A percentile compares a stretch with the other conserved stretches of the same genome.
Evolutionary conservation across 2,329 filamentous ascomycete species (phyloP).

Genomic region (Thielaviopsis musarum): DNA sequence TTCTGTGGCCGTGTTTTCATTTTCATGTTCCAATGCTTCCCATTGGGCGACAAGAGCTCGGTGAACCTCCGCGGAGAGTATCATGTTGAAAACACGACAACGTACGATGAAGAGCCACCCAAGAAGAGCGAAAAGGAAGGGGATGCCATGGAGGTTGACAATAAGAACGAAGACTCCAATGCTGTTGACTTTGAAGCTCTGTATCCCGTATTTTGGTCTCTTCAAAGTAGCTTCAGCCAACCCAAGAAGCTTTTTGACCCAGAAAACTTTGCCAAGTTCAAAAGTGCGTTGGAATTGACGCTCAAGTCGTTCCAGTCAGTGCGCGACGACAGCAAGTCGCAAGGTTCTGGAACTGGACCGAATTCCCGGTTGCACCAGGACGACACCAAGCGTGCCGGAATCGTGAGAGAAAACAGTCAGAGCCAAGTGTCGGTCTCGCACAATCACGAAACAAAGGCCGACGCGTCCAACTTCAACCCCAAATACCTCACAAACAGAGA

Average conservation of each 20-base stretch:
- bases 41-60: slow-evolving; percentile 88
- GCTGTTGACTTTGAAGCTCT: slow-evolving; percentile 45
- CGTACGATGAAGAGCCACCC: slow-evolving; percentile 46
- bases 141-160: slow-evolving; percentile 47
- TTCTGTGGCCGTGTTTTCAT: slow-evolving; percentile 98
- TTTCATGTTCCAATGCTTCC: slow-evolving; percentile 96
- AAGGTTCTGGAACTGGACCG: neutral
- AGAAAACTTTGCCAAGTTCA: slow-evolving; percentile 63
- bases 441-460: neutral
- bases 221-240: slow-evolving; percentile 84
- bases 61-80: slow-evolving; percentile 94
- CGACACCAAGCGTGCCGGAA: neutral
- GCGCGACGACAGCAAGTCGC: slow-evolving; percentile 29
- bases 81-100: slow-evolving; percentile 85
- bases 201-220: slow-evolving; percentile 85
- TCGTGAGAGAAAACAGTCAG: neutral
- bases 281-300: slow-evolving; percentile 52
- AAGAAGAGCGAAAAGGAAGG: slow-evolving; percentile 16
- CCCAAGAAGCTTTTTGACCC: slow-evolving; percentile 67
- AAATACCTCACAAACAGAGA: slow-evolving; percentile 98
- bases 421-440: neutral
- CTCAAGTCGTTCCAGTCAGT: slow-evolving; percentile 37
- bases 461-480: slow-evolving; percentile 53
- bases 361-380: neutral
- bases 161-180: slow-evolving; percentile 25